Evolutionary conservation across 2,329 filamentous ascomycete genomes (phyloP).

Genomic region (Emergomyces orientalis): DNA sequence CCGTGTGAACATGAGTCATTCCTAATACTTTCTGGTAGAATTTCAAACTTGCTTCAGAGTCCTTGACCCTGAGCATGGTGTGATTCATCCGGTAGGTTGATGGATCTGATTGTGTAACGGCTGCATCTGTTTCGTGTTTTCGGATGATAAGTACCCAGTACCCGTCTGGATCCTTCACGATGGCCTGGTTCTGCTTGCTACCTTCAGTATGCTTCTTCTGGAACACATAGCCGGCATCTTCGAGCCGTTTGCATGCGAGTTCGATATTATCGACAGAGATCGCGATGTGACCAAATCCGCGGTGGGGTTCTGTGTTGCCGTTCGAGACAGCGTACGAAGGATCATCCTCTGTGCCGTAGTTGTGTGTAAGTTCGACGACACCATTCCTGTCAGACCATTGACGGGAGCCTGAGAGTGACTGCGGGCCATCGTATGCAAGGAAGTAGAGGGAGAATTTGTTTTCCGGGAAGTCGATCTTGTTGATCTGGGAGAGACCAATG

Average conservation of each 20-base stretch:
- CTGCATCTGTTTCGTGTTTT: constrained; percentile 50
- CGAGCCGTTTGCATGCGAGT: constrained; percentile 78
- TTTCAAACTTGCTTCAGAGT: constrained; percentile 60
- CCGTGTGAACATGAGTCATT: constrained; percentile 70
- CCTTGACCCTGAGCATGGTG: constrained; percentile 85
- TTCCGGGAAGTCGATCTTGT: constrained; percentile 72
- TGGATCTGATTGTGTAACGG: constrained; percentile 58
- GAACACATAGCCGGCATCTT: constrained; percentile 84
- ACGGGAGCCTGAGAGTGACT: constrained; percentile 62
- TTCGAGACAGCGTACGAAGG: constrained; percentile 70
- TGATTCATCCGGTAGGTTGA: constrained; percentile 60
- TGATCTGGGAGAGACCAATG: constrained; percentile 75
- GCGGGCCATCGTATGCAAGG: constrained; percentile 72
- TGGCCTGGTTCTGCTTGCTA: constrained; percentile 78
- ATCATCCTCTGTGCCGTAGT: constrained; percentile 84
- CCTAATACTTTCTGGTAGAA: constrained; percentile 83
- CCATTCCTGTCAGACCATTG: constrained; percentile 77
- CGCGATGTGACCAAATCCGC: constrained; percentile 77
- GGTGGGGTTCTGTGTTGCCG: constrained; percentile 81
- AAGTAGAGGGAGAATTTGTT: constrained; percentile 95
- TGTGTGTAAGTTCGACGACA: constrained; percentile 74
- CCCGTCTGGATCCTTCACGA: constrained; percentile 77
- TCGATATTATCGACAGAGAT: constrained; percentile 77
- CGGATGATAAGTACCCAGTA: constrained; percentile 58
- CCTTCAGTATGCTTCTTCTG: constrained; percentile 92